These are phyloP conservation scores for Penicillium ochrochloron DNA, from an alignment of 495 filamentous ascomycete genomes.

Conservation along the genomic window DNA sequence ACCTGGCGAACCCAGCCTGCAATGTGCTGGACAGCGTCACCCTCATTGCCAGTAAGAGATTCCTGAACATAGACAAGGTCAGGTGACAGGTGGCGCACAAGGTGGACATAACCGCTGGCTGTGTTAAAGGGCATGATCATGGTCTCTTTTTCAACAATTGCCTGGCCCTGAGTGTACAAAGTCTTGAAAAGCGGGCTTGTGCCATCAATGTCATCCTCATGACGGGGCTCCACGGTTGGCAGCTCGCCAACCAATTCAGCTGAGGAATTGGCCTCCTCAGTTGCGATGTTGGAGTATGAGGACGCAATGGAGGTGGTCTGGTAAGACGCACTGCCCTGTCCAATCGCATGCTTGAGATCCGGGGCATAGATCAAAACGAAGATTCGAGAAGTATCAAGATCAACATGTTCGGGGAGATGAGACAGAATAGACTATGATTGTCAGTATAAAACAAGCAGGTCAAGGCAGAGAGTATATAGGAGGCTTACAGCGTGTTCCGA, in stretches of 20 bases:
- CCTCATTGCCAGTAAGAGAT: constrained; percentile 72
- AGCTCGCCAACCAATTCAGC: constrained; percentile 63
- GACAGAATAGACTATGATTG: constrained; percentile 78
- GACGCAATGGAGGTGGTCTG: constrained; percentile 72
- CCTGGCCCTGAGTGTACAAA: constrained; percentile 73
- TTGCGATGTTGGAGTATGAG: constrained; percentile 85
- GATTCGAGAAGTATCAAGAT: constrained; percentile 69
- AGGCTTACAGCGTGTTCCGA: constrained; percentile 77
- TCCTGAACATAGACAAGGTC: constrained; percentile 86
- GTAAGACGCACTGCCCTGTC: constrained; percentile 41
- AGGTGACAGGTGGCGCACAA: constrained; percentile 80
- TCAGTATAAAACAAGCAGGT: constrained; percentile 23
- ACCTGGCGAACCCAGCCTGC: constrained; percentile 84
- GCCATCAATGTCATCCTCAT: constrained; percentile 40
- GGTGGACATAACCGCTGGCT: constrained; percentile 73
- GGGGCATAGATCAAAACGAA: constrained; percentile 91
- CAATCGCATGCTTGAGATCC: constrained; percentile 66
- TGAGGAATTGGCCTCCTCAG: constrained; percentile 73
- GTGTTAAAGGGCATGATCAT: constrained; percentile 90
- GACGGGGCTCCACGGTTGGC: constrained; percentile 51
- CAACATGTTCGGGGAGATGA: constrained; percentile 75
- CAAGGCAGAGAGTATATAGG: background rate
- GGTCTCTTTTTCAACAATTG: constrained; percentile 77
- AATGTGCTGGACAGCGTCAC: constrained; percentile 69
- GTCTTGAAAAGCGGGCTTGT: constrained; percentile 67